phyloP scores from a whole-genome alignment of 1,284 basidiomycete genomes.

The Cryptococcus depauperatus region DNA sequence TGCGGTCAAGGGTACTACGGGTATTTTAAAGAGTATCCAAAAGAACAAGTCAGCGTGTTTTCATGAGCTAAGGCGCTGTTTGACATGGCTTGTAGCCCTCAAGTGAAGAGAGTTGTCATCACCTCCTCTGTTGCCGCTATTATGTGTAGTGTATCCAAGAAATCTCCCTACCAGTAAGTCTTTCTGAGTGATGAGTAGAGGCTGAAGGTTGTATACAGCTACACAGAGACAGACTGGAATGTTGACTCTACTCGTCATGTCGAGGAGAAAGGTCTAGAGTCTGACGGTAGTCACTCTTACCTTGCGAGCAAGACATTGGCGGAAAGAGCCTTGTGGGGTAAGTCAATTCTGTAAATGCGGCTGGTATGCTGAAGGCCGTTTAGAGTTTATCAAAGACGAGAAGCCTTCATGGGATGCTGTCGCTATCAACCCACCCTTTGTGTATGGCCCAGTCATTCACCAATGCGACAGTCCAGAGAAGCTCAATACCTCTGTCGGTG shows the following conservation, averaged over 20 bases:
- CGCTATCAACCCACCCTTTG: conserved; percentile 52
- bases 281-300: conserved; percentile 44
- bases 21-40: conserved; percentile 53
- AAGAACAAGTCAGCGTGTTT: conserved; percentile 48
- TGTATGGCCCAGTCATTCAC: conserved; percentile 51
- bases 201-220: too few relatives aligned
- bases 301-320: conserved; percentile 56
- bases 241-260: conserved; percentile 51
- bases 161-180: too few relatives aligned
- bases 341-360: conserved; percentile 1
- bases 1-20: conserved; percentile 57
- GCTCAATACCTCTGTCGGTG: conserved; percentile 52
- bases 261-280: conserved; percentile 54
- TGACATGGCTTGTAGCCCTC: conserved; percentile 26
- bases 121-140: conserved; percentile 57
- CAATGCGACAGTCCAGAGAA: conserved; percentile 47
- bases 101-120: conserved; percentile 59
- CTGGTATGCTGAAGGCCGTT: neutral
- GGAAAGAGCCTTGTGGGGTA: conserved; percentile 50
- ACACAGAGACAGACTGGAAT: conserved; percentile 58
- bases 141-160: conserved; percentile 23
- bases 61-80: neutral
- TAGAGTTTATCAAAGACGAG: conserved; percentile 53
- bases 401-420: conserved; percentile 54
- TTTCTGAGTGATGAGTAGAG: too few relatives aligned